Conservation (phyloP, 805 yeast species). For the Debaryomyces hansenii region DNA sequence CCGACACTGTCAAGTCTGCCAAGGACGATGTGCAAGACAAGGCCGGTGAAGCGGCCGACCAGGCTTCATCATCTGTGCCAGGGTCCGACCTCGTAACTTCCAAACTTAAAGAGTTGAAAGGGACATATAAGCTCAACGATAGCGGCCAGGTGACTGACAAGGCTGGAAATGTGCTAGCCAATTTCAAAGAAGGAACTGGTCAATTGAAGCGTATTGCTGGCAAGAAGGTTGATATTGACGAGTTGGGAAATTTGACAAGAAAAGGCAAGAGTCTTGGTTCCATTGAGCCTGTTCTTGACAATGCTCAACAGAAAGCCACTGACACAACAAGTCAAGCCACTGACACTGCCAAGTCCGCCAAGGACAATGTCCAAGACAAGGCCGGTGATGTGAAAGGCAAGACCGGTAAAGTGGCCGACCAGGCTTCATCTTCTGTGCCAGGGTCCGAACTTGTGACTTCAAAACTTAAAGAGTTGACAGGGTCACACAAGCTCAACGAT, state of each 20-base stretch:
- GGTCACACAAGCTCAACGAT: neutral
- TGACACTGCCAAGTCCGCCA: neutral
- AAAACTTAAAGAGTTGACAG: neutral
- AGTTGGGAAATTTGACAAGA: neutral
- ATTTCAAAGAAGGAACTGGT: constrained; percentile 1
- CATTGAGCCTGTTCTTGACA: constrained; percentile 1
- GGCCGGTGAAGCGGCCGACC: neutral
- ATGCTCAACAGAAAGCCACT: neutral
- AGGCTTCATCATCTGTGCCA: constrained; percentile 1
- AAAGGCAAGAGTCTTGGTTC: constrained; percentile 1
- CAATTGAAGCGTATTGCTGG: neutral
- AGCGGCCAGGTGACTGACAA: neutral
- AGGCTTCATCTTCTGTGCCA: neutral
- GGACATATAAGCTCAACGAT: neutral
- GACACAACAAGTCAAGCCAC: neutral
- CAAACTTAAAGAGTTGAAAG: neutral
- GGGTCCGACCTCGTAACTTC: neutral
- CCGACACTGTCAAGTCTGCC: constrained; percentile 1
- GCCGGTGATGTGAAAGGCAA: neutral
- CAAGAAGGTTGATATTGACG: constrained; percentile 1
- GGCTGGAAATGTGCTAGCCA: neutral
- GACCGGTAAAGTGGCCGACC: neutral
- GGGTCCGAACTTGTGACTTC: constrained; percentile 1
- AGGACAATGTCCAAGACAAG: neutral
- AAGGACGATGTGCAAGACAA: neutral